A percentile compares a stretch with the other conserved stretches of the same genome.
phyloP scores from a whole-genome alignment of 805 yeast genomes.

The Maudiozyma pseudohumilis region DNA sequence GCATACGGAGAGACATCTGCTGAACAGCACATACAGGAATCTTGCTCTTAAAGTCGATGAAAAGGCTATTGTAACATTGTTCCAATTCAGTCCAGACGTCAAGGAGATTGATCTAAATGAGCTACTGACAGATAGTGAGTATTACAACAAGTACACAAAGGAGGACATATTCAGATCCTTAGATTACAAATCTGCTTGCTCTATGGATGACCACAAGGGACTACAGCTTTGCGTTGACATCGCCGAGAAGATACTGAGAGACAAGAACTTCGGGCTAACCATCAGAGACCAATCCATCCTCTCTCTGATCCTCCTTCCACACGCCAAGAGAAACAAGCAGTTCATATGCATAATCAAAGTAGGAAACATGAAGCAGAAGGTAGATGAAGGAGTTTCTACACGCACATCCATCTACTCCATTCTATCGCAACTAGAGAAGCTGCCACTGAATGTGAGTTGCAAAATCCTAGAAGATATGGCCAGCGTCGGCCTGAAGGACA shows the following conservation, averaged over 20 bases:
- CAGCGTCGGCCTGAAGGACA: slow-evolving; percentile 9
- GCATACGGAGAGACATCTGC: not conserved
- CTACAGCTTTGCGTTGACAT: slow-evolving; percentile 5
- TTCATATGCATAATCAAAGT: slow-evolving; percentile 22
- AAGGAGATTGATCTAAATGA: not conserved
- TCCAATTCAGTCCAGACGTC: not conserved
- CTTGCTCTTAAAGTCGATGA: not conserved
- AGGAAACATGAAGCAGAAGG: slow-evolving; percentile 26
- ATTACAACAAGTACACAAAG: not conserved
- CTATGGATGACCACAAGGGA: not conserved
- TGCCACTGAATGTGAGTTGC: slow-evolving; percentile 5
- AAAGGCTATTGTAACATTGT: not conserved
- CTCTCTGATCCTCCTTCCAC: slow-evolving; percentile 9
- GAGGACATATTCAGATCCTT: slow-evolving; percentile 2
- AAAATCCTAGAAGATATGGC: slow-evolving; percentile 6
- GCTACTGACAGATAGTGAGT: not conserved
- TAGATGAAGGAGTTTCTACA: slow-evolving; percentile 19
- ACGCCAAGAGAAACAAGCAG: slow-evolving; percentile 17
- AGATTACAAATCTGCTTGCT: slow-evolving; percentile 1
- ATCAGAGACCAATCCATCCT: slow-evolving; percentile 1
- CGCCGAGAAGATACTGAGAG: slow-evolving; percentile 1
- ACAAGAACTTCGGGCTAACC: slow-evolving; percentile 1
- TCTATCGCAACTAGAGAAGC: slow-evolving; percentile 6
- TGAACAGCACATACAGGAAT: not conserved
- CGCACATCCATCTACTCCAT: slow-evolving; percentile 12